A percentile compares a stretch with the other conserved stretches of the same genome.
Conservation (phyloP, 306 rosid genomes). For the Cajanus cajan region DNA sequence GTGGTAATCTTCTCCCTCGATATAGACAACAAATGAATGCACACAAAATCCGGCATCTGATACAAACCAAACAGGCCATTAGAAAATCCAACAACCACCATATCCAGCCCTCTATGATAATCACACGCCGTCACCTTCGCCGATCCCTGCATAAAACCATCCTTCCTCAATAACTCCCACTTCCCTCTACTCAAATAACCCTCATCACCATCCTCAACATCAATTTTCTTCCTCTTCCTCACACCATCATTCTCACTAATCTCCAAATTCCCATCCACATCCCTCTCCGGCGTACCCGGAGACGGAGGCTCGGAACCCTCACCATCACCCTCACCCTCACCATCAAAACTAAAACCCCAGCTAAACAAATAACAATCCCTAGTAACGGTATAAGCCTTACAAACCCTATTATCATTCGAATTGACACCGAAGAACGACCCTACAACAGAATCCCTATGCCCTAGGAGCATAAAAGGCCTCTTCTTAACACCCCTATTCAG, state of each 20-base stretch:
- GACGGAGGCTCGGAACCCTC: constrained; percentile 48
- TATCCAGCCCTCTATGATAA: constrained; percentile 74
- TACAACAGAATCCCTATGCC: constrained; percentile 80
- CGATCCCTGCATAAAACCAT: constrained; percentile 55
- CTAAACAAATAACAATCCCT: constrained; percentile 69
- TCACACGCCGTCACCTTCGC: constrained; percentile 72
- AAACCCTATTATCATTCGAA: constrained; percentile 54
- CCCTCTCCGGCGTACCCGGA: constrained; percentile 65
- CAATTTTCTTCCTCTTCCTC: constrained; percentile 62
- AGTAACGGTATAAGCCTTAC: constrained; percentile 65
- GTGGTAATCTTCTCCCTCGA: constrained; percentile 86
- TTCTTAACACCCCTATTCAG: constrained; percentile 27
- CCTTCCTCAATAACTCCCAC: constrained; percentile 85
- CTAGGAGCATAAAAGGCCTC: constrained; percentile 68
- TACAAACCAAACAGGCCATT: constrained; percentile 86
- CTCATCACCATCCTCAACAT: constrained; percentile 35
- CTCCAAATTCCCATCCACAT: constrained; percentile 50
- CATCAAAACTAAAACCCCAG: constrained; percentile 52
- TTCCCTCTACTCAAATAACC: constrained; percentile 61
- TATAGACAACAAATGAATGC: constrained; percentile 75
- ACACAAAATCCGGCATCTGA: constrained; percentile 94
- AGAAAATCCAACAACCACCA: constrained; percentile 83
- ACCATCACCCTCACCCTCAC: constrained; percentile 28
- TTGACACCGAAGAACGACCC: constrained; percentile 75
- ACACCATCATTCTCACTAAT: constrained; percentile 17